Evolutionary conservation across 2,329 filamentous ascomycete species (phyloP), one percentile per base, ranked within the genome.

Genomic region (Calonectria pauciramosa): DNA sequence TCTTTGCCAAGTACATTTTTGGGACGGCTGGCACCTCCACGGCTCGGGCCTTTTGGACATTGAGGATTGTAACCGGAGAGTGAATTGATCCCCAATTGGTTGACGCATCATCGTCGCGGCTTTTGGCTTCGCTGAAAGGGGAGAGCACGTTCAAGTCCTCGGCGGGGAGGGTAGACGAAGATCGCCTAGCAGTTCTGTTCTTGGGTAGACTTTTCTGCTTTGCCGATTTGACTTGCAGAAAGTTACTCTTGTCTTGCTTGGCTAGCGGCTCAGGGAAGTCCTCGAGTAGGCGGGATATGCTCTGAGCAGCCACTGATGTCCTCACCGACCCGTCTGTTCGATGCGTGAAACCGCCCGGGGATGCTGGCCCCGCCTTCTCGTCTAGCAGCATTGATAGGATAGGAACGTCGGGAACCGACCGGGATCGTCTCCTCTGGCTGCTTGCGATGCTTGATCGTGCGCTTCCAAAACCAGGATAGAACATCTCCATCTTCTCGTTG

Each of bases 401-500:
- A 18, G 80, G 79, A 10, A 82, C 54, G 20, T 82, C 78, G 23
- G 80, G 76, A 51, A 82, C 74, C 28, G 81, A 82, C 23, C 71
- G 67, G 52, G 81, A 82, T 51, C 80, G 76, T 67, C 81, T 77
- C 60, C 77, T 77, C 54, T 28, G 84, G 82, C 26, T 81, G 72
- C 34, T 80, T 38, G 68, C 47, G 5, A 56, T 60, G 26, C 30
- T 71, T 16, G 74, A 73, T 36, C 63, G 49, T 32, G 60, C 59
- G 41, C 71, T 78, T 2, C 86, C 82, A 10, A 83, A 60, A 2
- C 54, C 80, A 4, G 87, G 85, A 75, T 90, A 90, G 30, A 92
- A 82, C 7, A 90, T 81, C 2, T 86, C 83, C 84, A 91, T 89
- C 80, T 91, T 91, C 78, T 91, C 90, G 67, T 91, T 85, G 74